Evolutionary conservation across 352 stramenopile species (phyloP), one percentile per base, ranked within the genome.

Genomic region (Albugo candida): DNA sequence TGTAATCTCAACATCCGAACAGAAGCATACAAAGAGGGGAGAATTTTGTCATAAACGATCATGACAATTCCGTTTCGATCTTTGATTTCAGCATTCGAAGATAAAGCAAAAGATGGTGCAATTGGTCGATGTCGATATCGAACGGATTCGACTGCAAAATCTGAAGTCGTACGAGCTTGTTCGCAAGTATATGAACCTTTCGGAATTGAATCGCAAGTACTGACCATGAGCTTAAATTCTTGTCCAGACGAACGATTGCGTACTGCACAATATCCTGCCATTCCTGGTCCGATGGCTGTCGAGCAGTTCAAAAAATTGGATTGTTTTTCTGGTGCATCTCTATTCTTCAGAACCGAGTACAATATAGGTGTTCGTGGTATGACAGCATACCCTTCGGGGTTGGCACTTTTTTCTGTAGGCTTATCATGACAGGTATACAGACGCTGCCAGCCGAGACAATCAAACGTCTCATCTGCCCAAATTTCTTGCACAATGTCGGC

Each of bases 401-500:
- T 19, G 17, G 8, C 8, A 1, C 41, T 31, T 42, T 63, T 61
- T 36, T 77, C 57, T 21, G 55, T 52, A 14, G 74, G 61, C 39
- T 73, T 54, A 34, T 70, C 62, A 35, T 52, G 53, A 42, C 77
- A 91, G 48, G 72, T 69, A n/a, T 87, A 66, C 36, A 78, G 81
- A 35, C 72, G 72, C 51, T 91, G 84, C 77, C 77, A 91, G 40
- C 74, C 74, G 36, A 91, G 63, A 49, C 77, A 91, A 56, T 91
- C 77, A 43, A 83, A 91, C 48, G 67, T 67, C 40, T 74, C 62
- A 49, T 86, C 78, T 4, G 70, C 83, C 77, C 77, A 91, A 0
- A 73, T 61, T 34, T 68, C 56, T 0, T 60, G 45, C 40, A 91
- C 61, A 6, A 58, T 31, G 24, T 31, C 24, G 3, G 24, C 3